A percentile compares a stretch with the other conserved stretches of the same genome.
Evolutionary conservation across 2,329 filamentous ascomycete genomes (phyloP).

Genomic region (Colletotrichum sp.): DNA sequence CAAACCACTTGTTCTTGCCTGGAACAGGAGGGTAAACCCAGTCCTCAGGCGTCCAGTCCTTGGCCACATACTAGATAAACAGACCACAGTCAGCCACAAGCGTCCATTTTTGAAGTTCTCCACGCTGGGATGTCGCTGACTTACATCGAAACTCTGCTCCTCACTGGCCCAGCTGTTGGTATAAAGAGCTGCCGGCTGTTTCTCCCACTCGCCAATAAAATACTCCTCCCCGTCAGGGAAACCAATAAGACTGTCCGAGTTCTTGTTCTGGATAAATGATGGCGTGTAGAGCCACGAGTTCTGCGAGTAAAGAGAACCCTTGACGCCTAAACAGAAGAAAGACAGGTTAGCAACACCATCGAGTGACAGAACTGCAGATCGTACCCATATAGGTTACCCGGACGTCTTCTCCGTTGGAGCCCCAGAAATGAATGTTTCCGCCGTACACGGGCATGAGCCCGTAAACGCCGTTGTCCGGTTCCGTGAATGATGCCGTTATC

Average conservation of each 20-base stretch:
- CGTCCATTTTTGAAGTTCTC: accelerated
- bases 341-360: background rate
- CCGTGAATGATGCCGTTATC: background rate
- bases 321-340: background rate
- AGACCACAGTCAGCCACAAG: background rate
- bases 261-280: background rate
- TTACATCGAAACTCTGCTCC: conserved; percentile 30
- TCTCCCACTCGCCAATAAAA: background rate
- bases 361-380: accelerated
- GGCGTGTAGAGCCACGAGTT: background rate
- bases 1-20: conserved; percentile 51
- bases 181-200: conserved; percentile 12
- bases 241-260: background rate
- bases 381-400: background rate
- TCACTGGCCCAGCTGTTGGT: conserved; percentile 44
- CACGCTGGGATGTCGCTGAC: accelerated
- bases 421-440: background rate
- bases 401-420: background rate
- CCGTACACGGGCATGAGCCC: background rate
- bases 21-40: conserved; percentile 49
- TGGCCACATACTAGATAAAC: background rate
- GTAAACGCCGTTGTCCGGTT: background rate
- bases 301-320: background rate
- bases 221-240: background rate
- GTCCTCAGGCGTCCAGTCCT: conserved; percentile 28